Conservation (phyloP, 192 early-diverging fungal genomes). For the Backusella tuberculispora region DNA sequence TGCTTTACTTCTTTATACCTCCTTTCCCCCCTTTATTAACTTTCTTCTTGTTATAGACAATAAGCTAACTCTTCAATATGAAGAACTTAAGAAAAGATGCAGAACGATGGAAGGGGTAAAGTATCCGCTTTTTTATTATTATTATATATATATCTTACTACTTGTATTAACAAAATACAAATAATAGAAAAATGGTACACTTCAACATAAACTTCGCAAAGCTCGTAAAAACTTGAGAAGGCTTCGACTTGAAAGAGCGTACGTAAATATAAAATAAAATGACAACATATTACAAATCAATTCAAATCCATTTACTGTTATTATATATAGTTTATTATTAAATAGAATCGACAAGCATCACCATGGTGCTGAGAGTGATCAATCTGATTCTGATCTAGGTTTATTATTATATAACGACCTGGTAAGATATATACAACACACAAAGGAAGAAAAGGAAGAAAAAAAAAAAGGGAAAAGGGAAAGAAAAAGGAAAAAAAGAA, state of each 20-base stretch:
- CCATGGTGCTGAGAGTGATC: not conserved
- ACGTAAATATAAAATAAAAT: conserved; percentile 12
- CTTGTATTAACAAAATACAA: not conserved
- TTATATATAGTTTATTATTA: conserved; percentile 24
- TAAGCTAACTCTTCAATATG: not conserved
- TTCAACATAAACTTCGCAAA: conserved; percentile 49
- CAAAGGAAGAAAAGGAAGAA: not conserved
- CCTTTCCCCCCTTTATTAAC: not conserved
- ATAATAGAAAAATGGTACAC: conserved; percentile 50
- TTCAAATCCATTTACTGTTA: too few species aligned
- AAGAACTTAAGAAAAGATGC: conserved; percentile 14
- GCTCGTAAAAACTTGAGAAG: conserved; percentile 51
- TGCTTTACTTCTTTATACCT: not conserved
- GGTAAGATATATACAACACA: too few species aligned
- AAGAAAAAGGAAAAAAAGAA: too few species aligned
- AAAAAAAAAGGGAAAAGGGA: not conserved
- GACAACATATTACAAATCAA: not conserved
- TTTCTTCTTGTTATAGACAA: not conserved
- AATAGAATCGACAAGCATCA: conserved; percentile 21
- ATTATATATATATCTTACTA: not conserved
- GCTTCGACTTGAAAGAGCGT: conserved; percentile 52
- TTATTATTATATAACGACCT: conserved; percentile 10
- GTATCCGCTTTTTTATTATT: not conserved
- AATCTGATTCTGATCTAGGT: conserved; percentile 16
- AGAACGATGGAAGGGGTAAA: conserved; percentile 4